Percentiles rank a stretch among this genome's conserved stretches.
Evolutionary conservation across 306 rosid species (phyloP).

Genomic region (Cyamopsis tetragonoloba): DNA sequence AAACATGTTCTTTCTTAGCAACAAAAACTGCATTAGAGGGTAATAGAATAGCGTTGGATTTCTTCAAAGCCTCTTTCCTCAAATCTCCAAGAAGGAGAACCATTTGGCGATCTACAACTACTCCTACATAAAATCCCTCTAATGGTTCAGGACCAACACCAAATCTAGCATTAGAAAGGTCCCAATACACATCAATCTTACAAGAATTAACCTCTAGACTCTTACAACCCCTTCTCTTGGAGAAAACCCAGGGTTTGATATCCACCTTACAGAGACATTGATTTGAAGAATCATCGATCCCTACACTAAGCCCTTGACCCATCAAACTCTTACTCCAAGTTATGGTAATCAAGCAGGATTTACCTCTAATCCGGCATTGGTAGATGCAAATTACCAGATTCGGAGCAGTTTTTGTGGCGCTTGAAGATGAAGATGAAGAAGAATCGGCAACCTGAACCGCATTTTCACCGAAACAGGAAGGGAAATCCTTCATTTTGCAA

Average conservation of each 20-base stretch:
- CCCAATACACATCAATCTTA: conserved; percentile 88
- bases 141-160: conserved; percentile 85
- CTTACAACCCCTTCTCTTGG: conserved; percentile 85
- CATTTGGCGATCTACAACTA: conserved; percentile 78
- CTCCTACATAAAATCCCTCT: conserved; percentile 70
- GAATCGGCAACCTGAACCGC: conserved; percentile 99
- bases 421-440: conserved; percentile 86
- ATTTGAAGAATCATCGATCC: conserved; percentile 81
- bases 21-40: conserved; percentile 64
- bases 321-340: conserved; percentile 86
- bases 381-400: conserved; percentile 78
- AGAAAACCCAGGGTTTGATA: conserved; percentile 93
- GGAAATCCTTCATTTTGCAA: conserved; percentile 80
- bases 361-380: conserved; percentile 74
- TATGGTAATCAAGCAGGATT: conserved; percentile 68
- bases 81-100: conserved; percentile 93
- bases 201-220: conserved; percentile 72
- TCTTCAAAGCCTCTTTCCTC: conserved; percentile 89
- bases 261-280: conserved; percentile 92
- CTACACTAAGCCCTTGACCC: conserved; percentile 94
- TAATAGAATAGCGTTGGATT: conserved; percentile 52
- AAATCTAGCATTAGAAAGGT: conserved; percentile 87
- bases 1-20: conserved; percentile 87
- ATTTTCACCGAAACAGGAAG: conserved; percentile 94
- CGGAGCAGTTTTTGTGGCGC: conserved; percentile 59